Base-by-base conservation (phyloP, 1,139 yeast species). In the Geotrichum fermentans region DNA sequence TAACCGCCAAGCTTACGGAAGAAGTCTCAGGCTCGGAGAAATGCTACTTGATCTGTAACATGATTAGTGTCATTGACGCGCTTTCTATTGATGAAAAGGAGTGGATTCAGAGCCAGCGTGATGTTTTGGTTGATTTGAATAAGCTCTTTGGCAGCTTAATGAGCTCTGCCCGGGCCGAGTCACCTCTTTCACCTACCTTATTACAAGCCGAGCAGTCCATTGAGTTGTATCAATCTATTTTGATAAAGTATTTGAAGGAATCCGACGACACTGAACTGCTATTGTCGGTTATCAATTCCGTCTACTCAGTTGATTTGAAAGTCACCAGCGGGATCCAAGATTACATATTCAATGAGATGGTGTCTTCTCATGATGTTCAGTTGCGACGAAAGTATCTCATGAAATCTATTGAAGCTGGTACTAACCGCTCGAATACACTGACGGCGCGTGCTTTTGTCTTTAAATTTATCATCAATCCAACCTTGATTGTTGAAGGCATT, bases 131-230 rank as follows among this genome's bases (percentile, higher is more conserved):
- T n/a, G 68, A 71, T 5, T 65, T 82, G 46, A 72, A 78, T 70
- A 1, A 58, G 56, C 22, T 60, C 77, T 36, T 70, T 74, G 32
- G 37, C 0, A 78, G 73, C 45, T 71, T 72, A 39, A 73, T 82
- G 14, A 64, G 70, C 1, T 62, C 68, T 2, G 69, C 77, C 35
- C 71, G 74, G 32, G 57, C 66, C 0, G 70, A 78, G 1, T 66
- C 79, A 1, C 67, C 79, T 47, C 74, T 79, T 1, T 81, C 90
- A 0, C 73, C 83, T 1, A 69, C 80, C 20, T 87, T 80, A 53
- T 77, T 88, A 62, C 88, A 83, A 61, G 74, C 85, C n/a, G 84
- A 78, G 47, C 92, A 84, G 60, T 80, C 94, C 0, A 70, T 84
- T 35, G 75, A 74, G 21, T 81, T 60, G 43, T 72, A 86, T 36